Evolutionary conservation across 768 basidiomycete species (phyloP), one percentile per base, ranked within the genome.

Genomic region (Pulveroboletus frians): DNA sequence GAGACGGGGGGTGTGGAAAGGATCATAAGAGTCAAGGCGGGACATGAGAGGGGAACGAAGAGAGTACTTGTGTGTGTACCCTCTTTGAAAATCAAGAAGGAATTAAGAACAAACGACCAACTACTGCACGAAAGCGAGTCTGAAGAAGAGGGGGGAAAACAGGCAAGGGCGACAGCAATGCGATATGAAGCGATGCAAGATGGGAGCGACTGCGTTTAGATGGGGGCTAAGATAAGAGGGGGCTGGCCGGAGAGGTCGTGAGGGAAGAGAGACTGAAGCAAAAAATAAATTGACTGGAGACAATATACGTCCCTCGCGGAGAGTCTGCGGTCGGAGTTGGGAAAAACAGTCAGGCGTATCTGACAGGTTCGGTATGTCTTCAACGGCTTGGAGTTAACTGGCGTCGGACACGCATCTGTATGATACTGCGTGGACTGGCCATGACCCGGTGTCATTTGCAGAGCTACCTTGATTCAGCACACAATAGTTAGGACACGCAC

Each of bases 11-110:
- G 55, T 54, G 51, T 63, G 64, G 40, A 73, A 71, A 51, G 66
- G 69, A 49, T 77, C 76, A 55, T 71, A 66, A 39, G 66, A 55
- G 44, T 76, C 76, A 52, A 63, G 56, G 49, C 64, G 73, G 40
- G 77, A 75, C 79, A 79, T 78, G 53, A 51, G 48, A 37, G 36
- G 31, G 18, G 38, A 26, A 42, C 45, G 34, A 44, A 44, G 44
- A n/a, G n/a, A 26, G 29, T 36, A 17, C 35, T 36, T 36, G 32
- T 56, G 53, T 50, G 39, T 32, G 27, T n/a, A n/a, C 52, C 60
- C 23, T 45, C 48, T 51, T 56, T 52, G 53, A 61, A 55, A 62
- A 60, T 57, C 50, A 44, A 60, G 65, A 60, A 56, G 60, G 58
- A 53, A 45, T 39, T 49, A 52, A 50, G 50, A 58, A 61, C 48